Base-by-base conservation (phyloP, 2,329 filamentous ascomycete genomes). In the Cladosporium halotolerans region DNA sequence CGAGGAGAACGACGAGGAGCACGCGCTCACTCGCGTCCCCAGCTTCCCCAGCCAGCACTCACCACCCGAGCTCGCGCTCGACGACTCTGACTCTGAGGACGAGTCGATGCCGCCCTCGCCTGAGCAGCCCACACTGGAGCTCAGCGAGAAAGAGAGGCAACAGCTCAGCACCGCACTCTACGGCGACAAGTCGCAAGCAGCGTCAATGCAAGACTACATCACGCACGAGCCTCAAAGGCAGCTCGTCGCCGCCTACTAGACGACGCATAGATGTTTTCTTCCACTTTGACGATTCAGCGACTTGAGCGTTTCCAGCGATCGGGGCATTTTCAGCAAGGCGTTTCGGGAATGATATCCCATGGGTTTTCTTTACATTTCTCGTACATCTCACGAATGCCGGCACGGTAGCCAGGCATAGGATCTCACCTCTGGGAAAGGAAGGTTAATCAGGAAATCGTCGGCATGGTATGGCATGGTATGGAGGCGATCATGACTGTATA, bases 11-110 rank as follows among this genome's bases (percentile, higher is more conserved):
- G 70, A 75, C 54, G 69, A 71, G 38, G 72, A 73, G 52, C 71
- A 73, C 52, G 70, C 73, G 47, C 73, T 78, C 55, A 72, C 68
- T 34, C 73, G 75, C 54, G 69, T 73, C 10, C 63, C 70, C 51
- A 70, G 67, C 19, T 28, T 73, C 11, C 63, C 70, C 50, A 39
- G 36, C 36, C 68, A 70, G 54, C 67, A 70, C 61, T 66, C 64
- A 52, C 74, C 75, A 55, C 75, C 76, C 41, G 75, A 77, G 65
- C 74, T 77, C 57, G 70, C 73, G 41, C 70, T 74, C 66, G 74
- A 77, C 57, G 63, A 65, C 46, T 62, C 59, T 13, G 55, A 57
- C 32, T 75, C 72, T 4, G 74, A 77, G 54, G 75, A 78, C 64
- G 75, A 76, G 53, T 70, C 70, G 28, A 72, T 73, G 54, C 75